Evolutionary conservation across 2,329 filamentous ascomycete species (phyloP).

Genomic region (Hymenoscyphus salicellus): DNA sequence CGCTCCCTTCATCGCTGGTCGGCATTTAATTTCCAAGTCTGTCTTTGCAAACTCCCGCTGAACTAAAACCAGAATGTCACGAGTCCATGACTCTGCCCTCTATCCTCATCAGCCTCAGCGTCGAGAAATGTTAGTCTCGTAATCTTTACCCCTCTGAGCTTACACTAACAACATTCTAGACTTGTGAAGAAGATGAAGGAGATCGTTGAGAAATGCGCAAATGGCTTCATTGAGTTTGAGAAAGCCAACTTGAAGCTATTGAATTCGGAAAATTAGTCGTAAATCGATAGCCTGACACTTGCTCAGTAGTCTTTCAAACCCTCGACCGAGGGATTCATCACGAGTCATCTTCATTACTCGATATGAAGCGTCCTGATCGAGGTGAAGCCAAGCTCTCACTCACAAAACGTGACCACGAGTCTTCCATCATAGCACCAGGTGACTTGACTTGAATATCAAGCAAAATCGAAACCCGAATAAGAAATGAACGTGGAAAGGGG

Average conservation of each 20-base stretch:
- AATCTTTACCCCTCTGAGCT: background rate
- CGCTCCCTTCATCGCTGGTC: background rate
- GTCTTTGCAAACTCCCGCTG: too few relatives aligned
- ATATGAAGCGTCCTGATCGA: too few relatives aligned
- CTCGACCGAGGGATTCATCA: too few relatives aligned
- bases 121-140: background rate
- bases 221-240: background rate
- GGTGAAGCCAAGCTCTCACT: too few relatives aligned
- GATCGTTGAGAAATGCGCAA: background rate
- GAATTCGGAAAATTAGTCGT: background rate
- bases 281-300: too few relatives aligned
- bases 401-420: too few relatives aligned
- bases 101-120: background rate
- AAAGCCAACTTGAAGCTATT: background rate
- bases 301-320: too few relatives aligned
- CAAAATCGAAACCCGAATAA: too few relatives aligned
- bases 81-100: constrained; percentile 1
- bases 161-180: background rate
- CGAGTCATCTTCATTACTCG: too few relatives aligned
- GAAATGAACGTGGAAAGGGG: too few relatives aligned
- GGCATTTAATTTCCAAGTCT: background rate
- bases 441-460: too few relatives aligned
- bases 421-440: too few relatives aligned
- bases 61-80: background rate
- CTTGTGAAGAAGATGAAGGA: background rate